Evolutionary conservation across 2,329 filamentous ascomycete genomes (phyloP).

Genomic region (Fusarium decemcellulare): DNA sequence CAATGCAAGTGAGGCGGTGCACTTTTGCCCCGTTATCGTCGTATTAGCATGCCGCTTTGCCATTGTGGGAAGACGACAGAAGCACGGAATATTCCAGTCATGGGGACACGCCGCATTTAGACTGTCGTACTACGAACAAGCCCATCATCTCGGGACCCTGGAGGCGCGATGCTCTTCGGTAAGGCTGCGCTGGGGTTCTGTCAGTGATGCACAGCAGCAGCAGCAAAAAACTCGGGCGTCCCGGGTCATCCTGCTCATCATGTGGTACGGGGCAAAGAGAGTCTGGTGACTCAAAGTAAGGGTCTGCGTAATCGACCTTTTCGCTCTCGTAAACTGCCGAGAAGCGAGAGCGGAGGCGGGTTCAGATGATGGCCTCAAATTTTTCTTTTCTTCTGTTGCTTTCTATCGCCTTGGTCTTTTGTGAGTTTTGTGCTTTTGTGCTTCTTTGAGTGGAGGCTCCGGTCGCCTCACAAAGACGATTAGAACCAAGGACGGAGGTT

Average conservation of each 20-base stretch:
- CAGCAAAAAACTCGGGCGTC: neutral
- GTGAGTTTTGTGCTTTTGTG: neutral
- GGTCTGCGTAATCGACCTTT: conserved; percentile 33
- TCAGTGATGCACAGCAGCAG: conserved; percentile 22
- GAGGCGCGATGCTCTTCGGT: conserved; percentile 9
- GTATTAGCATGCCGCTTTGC: conserved; percentile 13
- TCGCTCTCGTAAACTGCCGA: neutral
- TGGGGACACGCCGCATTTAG: conserved; percentile 17
- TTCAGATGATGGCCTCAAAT: conserved; percentile 8
- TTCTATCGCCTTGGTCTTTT: neutral
- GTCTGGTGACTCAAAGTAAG: conserved; percentile 40
- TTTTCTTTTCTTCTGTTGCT: conserved; percentile 3
- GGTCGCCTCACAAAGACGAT: conserved; percentile 4
- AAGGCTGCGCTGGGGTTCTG: conserved; percentile 20
- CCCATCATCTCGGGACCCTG: conserved; percentile 24
- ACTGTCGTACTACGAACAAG: conserved; percentile 12
- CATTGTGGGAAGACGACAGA: conserved; percentile 4
- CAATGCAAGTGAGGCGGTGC: conserved; percentile 9
- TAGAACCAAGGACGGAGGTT: conserved; percentile 36
- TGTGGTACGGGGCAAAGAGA: conserved; percentile 27
- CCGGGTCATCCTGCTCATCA: conserved; percentile 13
- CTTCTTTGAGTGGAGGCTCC: conserved; percentile 2
- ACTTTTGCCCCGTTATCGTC: conserved; percentile 8
- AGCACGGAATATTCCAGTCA: conserved; percentile 43
- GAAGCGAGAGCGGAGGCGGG: conserved; percentile 16